Base-by-base conservation (phyloP, 192 early-diverging fungal genomes). In the Coemansia guatemalensis region DNA sequence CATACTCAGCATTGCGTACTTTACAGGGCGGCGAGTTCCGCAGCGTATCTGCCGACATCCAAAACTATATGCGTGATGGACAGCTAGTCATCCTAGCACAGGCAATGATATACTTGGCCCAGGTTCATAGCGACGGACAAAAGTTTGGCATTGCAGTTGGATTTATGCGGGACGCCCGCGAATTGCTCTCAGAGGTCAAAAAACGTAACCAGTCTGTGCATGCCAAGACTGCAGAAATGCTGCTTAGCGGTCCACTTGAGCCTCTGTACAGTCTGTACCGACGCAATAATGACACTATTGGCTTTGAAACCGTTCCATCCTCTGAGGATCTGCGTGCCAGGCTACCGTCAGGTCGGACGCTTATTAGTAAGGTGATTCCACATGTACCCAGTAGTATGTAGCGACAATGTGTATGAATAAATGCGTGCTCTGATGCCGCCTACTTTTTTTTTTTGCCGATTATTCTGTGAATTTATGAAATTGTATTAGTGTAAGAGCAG, bases 211-310 rank as follows among this genome's bases (percentile, higher is more conserved):
- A 65, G 59, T 76, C 79, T 8, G 67, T 81, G 4, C 71, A 81
- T 53, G 67, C 67, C 22, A 58, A 22, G 7, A 76, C 74, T 2
- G 79, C 79, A 1, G 64, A 67, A 8, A 72, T 69, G 69, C 64
- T 81, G 54, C 70, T 81, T 4, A 51, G 30, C 51, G 74, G 74
- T 1, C 73, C 74, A 25, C 49, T 81, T 7, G 70, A 81, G 30
- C 73, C 73, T 1, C 61, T 81, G 8, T 75, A 75, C 60, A 81
- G 74, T 48, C 47, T 81, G 25, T 81, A 81, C 51, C 65, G 69
- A 12, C 74, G 79, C 53, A 81, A 81, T 58, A 81, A 81, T 62
- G 79, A 81, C 56, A 65, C 74, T 9, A 76, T 81, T 66, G 74
- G 79, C n/a, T 73, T 81, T 60, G 79, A 81, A 56, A 51, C 58